These are phyloP conservation scores for Corymbia citriodora DNA, from an alignment of 441 rosid genomes.

Conservation along the genomic window DNA sequence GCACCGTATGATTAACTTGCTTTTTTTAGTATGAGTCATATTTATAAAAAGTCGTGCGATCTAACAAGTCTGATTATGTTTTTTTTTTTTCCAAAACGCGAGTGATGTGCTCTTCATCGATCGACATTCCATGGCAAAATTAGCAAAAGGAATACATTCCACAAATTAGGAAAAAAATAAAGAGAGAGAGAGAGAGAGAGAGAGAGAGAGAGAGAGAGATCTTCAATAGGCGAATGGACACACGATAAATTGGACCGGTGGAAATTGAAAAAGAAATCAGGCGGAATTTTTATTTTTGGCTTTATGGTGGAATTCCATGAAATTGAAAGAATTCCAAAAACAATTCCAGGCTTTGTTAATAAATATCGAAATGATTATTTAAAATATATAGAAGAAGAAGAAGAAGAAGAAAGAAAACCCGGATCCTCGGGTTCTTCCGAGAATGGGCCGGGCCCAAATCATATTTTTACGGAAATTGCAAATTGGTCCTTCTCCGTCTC, in stretches of 20 bases:
- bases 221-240: not conserved
- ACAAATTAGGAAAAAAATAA: too few species aligned
- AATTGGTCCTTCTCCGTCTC: not conserved
- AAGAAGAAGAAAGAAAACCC: not conserved
- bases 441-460: not conserved
- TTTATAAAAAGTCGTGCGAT: too few species aligned
- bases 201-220: not conserved
- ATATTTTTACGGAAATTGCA: not conserved
- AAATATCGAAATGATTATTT: not conserved
- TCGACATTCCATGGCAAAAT: not conserved
- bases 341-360: not conserved
- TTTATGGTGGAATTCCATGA: not conserved
- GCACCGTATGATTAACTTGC: fast-evolving
- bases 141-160: not conserved
- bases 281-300: not conserved
- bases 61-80: fast-evolving
- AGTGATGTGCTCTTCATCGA: not conserved
- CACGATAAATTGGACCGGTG: not conserved
- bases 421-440: not conserved
- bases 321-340: not conserved
- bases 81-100: not conserved
- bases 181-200: not conserved
- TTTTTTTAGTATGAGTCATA: not conserved
- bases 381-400: not conserved
- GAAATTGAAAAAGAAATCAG: not conserved